Conservation (phyloP, 2,329 filamentous ascomycete species). For the Teratosphaeria zuluensis region DNA sequence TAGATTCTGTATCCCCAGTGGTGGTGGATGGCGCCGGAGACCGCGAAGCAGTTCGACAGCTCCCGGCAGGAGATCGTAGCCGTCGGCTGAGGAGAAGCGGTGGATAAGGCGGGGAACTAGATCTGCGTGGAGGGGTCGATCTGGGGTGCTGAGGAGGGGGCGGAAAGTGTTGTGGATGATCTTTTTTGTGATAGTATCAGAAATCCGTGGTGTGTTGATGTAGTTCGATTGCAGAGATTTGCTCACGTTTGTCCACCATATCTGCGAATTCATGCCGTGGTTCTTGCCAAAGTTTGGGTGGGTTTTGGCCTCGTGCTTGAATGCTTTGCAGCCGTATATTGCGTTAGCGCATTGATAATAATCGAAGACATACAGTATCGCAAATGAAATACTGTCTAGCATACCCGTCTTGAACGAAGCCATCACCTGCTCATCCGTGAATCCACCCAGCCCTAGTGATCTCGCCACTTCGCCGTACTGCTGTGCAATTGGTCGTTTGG, state of each 20-base stretch:
- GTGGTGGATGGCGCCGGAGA: slow-evolving; percentile 24
- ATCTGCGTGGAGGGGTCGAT: slow-evolving; percentile 31
- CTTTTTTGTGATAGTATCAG: no score
- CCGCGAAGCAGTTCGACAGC: slow-evolving; percentile 37
- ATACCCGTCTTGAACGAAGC: slow-evolving; percentile 32
- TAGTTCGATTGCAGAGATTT: no score
- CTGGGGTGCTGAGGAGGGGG: slow-evolving; percentile 29
- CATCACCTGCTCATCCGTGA: slow-evolving; percentile 34
- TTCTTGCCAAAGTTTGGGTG: slow-evolving; percentile 53
- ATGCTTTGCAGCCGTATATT: slow-evolving; percentile 31
- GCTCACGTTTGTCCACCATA: slow-evolving; percentile 54
- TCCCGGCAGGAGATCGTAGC: slow-evolving; percentile 42
- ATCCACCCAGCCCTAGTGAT: slow-evolving; percentile 38
- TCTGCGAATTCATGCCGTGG: slow-evolving; percentile 40
- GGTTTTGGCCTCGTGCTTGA: slow-evolving; percentile 35
- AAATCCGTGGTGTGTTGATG: no score
- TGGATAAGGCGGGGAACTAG: slow-evolving; percentile 42
- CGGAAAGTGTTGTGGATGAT: slow-evolving; percentile 47
- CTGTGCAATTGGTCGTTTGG: slow-evolving; percentile 39
- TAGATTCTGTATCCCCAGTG: slow-evolving; percentile 9
- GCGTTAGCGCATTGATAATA: background rate
- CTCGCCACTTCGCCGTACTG: slow-evolving; percentile 48
- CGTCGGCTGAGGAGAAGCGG: slow-evolving; percentile 45
- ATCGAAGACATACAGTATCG: background rate
- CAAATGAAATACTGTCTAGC: background rate